A percentile compares a stretch with the other conserved stretches of the same genome.
Evolutionary conservation across 1,139 yeast genomes (phyloP).

Genomic region (Suzukiozyma palmioleophila): DNA sequence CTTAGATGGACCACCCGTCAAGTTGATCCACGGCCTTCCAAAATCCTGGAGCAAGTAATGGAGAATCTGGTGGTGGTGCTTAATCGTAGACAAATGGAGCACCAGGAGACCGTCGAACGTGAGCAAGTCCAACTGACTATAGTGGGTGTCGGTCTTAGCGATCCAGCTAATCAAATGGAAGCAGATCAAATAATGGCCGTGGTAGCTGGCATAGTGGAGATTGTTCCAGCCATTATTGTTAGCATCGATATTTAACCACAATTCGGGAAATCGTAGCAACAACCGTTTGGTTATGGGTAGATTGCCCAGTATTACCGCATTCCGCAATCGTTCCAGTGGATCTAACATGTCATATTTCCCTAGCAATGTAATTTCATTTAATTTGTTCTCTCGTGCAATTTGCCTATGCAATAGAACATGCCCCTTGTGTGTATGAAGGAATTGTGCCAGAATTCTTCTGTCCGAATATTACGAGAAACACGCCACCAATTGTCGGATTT

Average conservation of each 20-base stretch:
- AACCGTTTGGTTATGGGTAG: constrained; percentile 69
- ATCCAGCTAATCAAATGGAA: constrained; percentile 47
- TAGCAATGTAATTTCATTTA: not conserved
- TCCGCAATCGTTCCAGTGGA: constrained; percentile 65
- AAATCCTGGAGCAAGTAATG: constrained; percentile 80
- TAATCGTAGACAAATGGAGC: constrained; percentile 67
- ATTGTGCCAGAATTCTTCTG: not conserved
- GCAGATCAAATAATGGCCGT: constrained; percentile 78
- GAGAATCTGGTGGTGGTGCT: constrained; percentile 70
- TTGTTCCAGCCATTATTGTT: constrained; percentile 81
- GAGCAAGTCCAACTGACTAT: constrained; percentile 27
- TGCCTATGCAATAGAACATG: not conserved
- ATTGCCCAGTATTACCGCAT: constrained; percentile 71
- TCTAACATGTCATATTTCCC: constrained; percentile 42
- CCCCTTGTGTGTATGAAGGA: not conserved
- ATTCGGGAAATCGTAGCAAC: constrained; percentile 66
- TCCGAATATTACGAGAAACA: no score
- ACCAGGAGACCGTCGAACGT: constrained; percentile 72
- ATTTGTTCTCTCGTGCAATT: not conserved
- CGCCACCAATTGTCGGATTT: no score
- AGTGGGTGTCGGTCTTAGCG: constrained; percentile 18
- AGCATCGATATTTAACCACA: constrained; percentile 68
- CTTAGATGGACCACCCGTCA: constrained; percentile 43
- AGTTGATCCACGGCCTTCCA: constrained; percentile 55
- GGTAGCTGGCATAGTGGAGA: constrained; percentile 78